Conservation (phyloP, 768 basidiomycete species). For the Naematelia aurantialba region DNA sequence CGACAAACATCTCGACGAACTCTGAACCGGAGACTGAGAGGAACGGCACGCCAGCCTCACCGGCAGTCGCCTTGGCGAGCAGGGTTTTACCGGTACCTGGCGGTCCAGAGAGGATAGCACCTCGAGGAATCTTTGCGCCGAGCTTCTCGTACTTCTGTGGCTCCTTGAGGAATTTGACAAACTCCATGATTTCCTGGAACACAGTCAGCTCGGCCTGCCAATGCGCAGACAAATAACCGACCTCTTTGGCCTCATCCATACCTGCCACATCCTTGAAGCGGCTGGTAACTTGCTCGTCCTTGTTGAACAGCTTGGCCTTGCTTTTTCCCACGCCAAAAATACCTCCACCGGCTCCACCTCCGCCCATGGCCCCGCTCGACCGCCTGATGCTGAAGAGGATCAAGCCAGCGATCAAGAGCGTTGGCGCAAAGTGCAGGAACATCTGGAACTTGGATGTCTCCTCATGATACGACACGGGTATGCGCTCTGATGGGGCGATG, state of each 20-base stretch:
- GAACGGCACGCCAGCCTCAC: slow-evolving; percentile 97
- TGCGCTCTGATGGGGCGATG: slow-evolving; percentile 85
- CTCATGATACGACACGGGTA: slow-evolving; percentile 95
- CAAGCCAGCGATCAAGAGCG: slow-evolving; percentile 81
- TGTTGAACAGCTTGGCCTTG: slow-evolving; percentile 89
- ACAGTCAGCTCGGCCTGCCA: background rate
- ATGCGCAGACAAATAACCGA: slow-evolving; percentile 15
- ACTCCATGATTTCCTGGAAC: slow-evolving; percentile 88
- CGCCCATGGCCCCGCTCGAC: slow-evolving; percentile 57
- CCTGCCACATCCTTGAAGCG: slow-evolving; percentile 97
- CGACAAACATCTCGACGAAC: slow-evolving; percentile 99
- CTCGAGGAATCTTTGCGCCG: slow-evolving; percentile 79
- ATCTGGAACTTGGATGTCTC: slow-evolving; percentile 81
- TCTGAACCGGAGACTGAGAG: slow-evolving; percentile 97
- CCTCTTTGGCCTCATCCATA: slow-evolving; percentile 98
- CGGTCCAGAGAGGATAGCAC: slow-evolving; percentile 51
- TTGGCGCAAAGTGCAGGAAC: slow-evolving; percentile 88
- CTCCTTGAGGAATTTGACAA: slow-evolving; percentile 97
- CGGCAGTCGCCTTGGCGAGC: slow-evolving; percentile 95
- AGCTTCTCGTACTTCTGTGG: slow-evolving; percentile 90
- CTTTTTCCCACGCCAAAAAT: slow-evolving; percentile 98
- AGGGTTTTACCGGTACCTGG: slow-evolving; percentile 98
- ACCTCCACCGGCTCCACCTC: slow-evolving; percentile 67
- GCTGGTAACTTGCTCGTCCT: slow-evolving; percentile 87
- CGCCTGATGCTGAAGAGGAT: slow-evolving; percentile 80